A percentile compares a stretch with the other conserved stretches of the same genome.
phyloP scores from a whole-genome alignment of 106 monocot genomes.

The Platanthera zijinensis region DNA sequence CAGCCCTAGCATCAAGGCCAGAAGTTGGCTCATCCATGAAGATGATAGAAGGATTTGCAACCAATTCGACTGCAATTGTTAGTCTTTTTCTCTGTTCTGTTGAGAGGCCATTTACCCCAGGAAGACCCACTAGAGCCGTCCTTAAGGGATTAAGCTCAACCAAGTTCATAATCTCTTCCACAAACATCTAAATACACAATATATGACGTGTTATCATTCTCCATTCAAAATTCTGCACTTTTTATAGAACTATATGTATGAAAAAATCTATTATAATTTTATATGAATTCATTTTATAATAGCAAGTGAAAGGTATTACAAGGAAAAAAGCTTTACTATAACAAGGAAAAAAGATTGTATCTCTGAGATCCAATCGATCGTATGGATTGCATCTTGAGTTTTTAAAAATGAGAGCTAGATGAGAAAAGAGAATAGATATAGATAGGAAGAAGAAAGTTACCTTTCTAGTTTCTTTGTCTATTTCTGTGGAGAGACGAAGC shows the following conservation, averaged over 20 bases:
- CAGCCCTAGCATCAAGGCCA: constrained; percentile 89
- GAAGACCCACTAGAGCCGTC: constrained; percentile 70
- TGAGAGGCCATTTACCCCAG: constrained; percentile 66
- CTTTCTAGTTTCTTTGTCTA: constrained; percentile 39
- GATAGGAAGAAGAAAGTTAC: constrained; percentile 9
- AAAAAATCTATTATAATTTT: constrained; percentile 1
- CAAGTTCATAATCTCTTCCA: constrained; percentile 71
- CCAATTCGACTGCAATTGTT: constrained; percentile 86
- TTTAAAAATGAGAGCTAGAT: not conserved
- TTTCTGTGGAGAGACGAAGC: constrained; percentile 75
- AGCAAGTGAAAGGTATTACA: not conserved
- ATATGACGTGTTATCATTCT: not conserved
- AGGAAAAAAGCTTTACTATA: not conserved
- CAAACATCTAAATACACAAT: constrained; percentile 59
- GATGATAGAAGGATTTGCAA: constrained; percentile 88
- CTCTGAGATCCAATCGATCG: too few species aligned
- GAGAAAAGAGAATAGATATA: not conserved
- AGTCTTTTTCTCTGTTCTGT: constrained; percentile 89
- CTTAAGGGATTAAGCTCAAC: constrained; percentile 64
- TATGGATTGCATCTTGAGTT: not conserved
- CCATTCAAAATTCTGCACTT: not conserved
- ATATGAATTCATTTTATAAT: not conserved
- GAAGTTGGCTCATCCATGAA: constrained; percentile 99
- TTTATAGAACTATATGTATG: not conserved
- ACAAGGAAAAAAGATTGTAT: not conserved